These are phyloP conservation scores for Tardiomyces blankii DNA, from an alignment of 1,139 yeast species.

Conservation along the genomic window DNA sequence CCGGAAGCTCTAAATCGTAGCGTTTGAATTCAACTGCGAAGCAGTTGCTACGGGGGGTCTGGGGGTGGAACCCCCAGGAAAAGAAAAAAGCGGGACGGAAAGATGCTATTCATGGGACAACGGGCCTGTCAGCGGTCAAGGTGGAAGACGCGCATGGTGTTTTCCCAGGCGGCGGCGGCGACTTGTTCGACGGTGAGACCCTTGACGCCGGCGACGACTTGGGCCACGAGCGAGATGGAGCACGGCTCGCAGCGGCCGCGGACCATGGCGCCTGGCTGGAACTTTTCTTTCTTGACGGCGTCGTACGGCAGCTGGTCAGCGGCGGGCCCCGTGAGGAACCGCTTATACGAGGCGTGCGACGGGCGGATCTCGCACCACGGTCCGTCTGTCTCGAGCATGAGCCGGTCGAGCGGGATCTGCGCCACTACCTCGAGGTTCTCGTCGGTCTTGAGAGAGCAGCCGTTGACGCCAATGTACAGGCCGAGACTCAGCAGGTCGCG, in stretches of 20 bases:
- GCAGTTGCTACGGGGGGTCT: too few species aligned
- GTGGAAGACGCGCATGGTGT: conserved; percentile 48
- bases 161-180: conserved; percentile 52
- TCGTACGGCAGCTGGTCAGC: conserved; percentile 29
- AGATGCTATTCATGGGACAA: too few species aligned
- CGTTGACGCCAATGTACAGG: conserved; percentile 74
- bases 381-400: conserved; percentile 89
- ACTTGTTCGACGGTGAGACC: conserved; percentile 41
- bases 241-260: conserved; percentile 92
- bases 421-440: conserved; percentile 61
- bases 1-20: too few species aligned
- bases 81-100: too few species aligned
- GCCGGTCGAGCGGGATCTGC: conserved; percentile 50
- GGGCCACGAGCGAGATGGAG: conserved; percentile 68
- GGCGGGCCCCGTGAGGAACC: conserved; percentile 23
- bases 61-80: too few species aligned
- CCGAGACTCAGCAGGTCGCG: conserved; percentile 43
- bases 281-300: conserved; percentile 54
- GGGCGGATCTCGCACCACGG: conserved; percentile 97
- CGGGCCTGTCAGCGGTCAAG: too few species aligned
- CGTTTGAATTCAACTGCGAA: too few species aligned
- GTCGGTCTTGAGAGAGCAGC: conserved; percentile 76
- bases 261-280: conserved; percentile 38
- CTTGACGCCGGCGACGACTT: conserved; percentile 54
- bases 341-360: conserved; percentile 64